Evolutionary conservation across 2,329 filamentous ascomycete species (phyloP), one percentile per base, ranked within the genome.

Genomic region (Clonostachys rhizophaga): DNA sequence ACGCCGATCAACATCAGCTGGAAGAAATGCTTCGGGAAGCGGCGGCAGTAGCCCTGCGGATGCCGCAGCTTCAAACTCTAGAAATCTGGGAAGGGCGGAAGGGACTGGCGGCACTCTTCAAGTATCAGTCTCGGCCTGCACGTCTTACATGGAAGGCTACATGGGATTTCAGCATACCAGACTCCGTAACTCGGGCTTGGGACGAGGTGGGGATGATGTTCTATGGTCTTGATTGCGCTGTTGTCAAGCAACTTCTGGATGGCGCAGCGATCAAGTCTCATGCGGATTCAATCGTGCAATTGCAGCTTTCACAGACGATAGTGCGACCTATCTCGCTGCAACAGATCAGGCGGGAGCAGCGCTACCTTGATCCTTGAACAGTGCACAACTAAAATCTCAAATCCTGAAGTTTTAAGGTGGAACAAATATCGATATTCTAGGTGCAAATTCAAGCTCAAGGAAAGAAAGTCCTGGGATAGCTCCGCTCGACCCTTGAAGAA

Each of bases 251-350:
- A 48, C 6, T 36, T 34, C 40, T 57, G 0, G 40, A 51, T 45
- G 33, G 49, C 46, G 48, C 46, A 55, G 47, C 18, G 51, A 58
- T 64, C 48, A 56, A 56, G 49, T 59, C 54, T 51, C 59, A 61
- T 45, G 61, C 52, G 43, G 60, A 66, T 58, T 58, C 61, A 42
- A 59, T 65, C 46, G 50, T 52, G 43, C 46, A 56, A 46, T 49
- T 65, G 42, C 55, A 24, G 54, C 58, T 66, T 51, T 58, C 54
- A 45, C 47, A 39, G 42, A 51, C 53, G 54, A 56, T 59, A 14
- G 57, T 66, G 54, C 57, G 60, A 45, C 58, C 62, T 40, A 43
- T 64, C 47, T 67, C 63, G 46, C 56, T 66, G 46, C 53, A 56
- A 51, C 62, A 65, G 52, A 66, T 66, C 45, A 55, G 24, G 47